Base-by-base conservation (phyloP, 495 filamentous ascomycete genomes). In the Apodospora peruviana region DNA sequence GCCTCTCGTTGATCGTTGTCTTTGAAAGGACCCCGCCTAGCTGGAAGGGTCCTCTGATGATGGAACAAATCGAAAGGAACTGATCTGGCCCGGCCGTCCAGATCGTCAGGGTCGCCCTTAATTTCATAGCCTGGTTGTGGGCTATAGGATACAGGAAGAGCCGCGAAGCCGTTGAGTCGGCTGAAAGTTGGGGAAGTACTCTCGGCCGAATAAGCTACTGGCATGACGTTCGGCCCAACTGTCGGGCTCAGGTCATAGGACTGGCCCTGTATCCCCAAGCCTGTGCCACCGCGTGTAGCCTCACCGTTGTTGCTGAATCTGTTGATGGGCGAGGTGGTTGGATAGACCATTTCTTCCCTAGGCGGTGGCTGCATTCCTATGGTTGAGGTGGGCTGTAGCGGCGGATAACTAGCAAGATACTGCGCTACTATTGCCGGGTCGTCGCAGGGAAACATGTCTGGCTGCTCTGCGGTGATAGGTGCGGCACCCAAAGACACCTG, bases 11-110 rank as follows among this genome's bases (percentile, higher is more conserved):
- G 60, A n/a, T 65, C 58, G 23, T 66, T 59, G 38, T 73, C 66
- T 39, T 68, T 72, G 56, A 78, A 78, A 5, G 74, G 72, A 0
- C 73, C 70, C 27, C 75, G 69, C 32, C 64, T 72, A 24, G 65
- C 64, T n/a, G 71, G 56, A 5, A 54, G 25, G 2, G 58, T 54
- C 47, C 47, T 57, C 19, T 47, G 53, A 3, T 46, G 38, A 4
- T 54, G 57, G 27, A 49, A 57, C 14, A 53, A 34, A 40, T 62
- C 51, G 20, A 49, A 52, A 16, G 43, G 19, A 35, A 21, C n/a
- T 12, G 48, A 19, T 9, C 51, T 21, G 18, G 43, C 51, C 7
- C 51, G 43, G 16, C 40, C 24, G 17, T 56, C 56, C 5, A 56
- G 25, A n/a, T 11, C 40, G 32, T 47, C 52, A 12, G 47, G 43